Evolutionary conservation across 2,329 filamentous ascomycete genomes (phyloP), one percentile per base, ranked within the genome.

Genomic region (Colletotrichum siamense): DNA sequence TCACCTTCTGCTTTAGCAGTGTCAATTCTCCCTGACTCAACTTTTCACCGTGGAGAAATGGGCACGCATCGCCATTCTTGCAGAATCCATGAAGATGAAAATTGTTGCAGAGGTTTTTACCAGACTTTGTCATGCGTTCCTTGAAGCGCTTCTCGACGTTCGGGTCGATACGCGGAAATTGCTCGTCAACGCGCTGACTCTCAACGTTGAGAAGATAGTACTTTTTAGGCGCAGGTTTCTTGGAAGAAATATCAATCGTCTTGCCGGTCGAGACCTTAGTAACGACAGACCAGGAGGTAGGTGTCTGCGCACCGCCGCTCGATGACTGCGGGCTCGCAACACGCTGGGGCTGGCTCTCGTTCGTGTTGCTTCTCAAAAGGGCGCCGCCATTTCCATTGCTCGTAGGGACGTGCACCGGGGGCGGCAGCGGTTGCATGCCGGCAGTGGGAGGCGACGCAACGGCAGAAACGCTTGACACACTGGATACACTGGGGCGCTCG

Each of bases 111-210:
- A 76, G 77, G 8, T 79, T 52, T 52, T 52, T 79, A 8, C 79
- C 79, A 10, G 74, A 39, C 18, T 73, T 68, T 4, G 8, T 30
- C 55, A 77, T 73, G 24, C 78, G 73, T 1, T 80, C 79, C 16
- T 70, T 72, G n/a, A 83, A 77, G 1, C 74, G 49, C 34, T 79
- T 77, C 10, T 80, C 77, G 2, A 77, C 79, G 2, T 66, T 44
- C 0, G 71, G 36, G 24, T 83, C 80, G 3, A 74, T 39, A n/a
- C 79, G 79, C 3, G 79, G 78, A 22, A 84, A 76, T 1, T 78
- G 79, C 34, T 80, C 78, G 64, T 84, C 83, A 15, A 85, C 55
- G n/a, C 83, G 83, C 79, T 84, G 78, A 36, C 80, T 74, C 34
- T 80, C 73, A 18, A 77, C 78, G 78, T 85, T 85, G 28, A 84